Conservation (phyloP, 1,284 basidiomycete genomes). For the Tremellales sp. region DNA sequence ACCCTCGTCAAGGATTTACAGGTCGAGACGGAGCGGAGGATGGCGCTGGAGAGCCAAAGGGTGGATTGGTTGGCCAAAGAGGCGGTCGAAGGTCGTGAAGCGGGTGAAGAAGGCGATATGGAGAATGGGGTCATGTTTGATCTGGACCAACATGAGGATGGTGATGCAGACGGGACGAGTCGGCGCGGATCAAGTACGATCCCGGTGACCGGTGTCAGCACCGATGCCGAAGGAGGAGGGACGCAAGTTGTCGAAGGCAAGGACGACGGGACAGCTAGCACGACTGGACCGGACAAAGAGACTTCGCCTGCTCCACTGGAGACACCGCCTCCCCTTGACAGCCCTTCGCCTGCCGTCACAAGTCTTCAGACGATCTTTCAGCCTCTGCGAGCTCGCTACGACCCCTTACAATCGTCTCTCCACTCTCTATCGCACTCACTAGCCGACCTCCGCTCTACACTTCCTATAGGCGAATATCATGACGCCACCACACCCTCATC, state of each 20-base stretch:
- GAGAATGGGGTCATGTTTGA: constrained; percentile 12
- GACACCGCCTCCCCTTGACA: constrained; percentile 11
- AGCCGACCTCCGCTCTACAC: constrained; percentile 22
- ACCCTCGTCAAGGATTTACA: constrained; percentile 63
- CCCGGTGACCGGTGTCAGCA: neutral
- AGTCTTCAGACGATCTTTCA: constrained; percentile 28
- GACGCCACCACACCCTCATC: too few relatives aligned
- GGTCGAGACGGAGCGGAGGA: constrained; percentile 58
- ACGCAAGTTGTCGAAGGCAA: neutral
- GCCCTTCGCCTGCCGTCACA: constrained; percentile 12
- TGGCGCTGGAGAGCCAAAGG: constrained; percentile 54
- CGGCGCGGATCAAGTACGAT: constrained; percentile 4
- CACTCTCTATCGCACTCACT: constrained; percentile 42
- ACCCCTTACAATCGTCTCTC: constrained; percentile 37
- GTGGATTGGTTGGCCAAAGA: constrained; percentile 46
- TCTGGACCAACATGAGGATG: constrained; percentile 10
- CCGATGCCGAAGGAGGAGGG: constrained; percentile 3
- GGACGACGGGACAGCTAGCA: neutral
- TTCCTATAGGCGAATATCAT: constrained; percentile 17
- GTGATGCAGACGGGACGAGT: neutral
- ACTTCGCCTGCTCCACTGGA: neutral
- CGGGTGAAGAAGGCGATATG: constrained; percentile 1
- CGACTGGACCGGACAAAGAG: too few relatives aligned
- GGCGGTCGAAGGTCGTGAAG: constrained; percentile 23
- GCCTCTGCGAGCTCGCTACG: constrained; percentile 28